A percentile compares a stretch with the other conserved stretches of the same genome.
Evolutionary conservation across 805 yeast genomes (phyloP).

Genomic region (Millerozyma miso): DNA sequence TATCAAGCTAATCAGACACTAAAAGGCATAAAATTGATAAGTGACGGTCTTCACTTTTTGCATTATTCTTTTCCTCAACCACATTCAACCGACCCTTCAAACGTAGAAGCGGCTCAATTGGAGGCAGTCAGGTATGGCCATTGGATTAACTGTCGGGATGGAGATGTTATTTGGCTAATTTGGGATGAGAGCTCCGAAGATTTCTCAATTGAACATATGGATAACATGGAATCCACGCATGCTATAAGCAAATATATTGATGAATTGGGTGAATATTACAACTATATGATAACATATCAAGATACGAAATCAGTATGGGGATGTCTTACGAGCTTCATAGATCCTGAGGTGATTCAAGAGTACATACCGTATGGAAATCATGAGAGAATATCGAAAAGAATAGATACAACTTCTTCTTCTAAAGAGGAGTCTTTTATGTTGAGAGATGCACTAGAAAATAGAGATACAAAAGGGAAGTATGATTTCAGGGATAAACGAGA

Average conservation of each 20-base stretch:
- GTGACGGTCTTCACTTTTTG: constrained; percentile 50
- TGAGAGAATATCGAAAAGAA: constrained; percentile 12
- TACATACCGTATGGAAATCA: constrained; percentile 7
- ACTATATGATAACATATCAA: constrained; percentile 38
- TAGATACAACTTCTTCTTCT: constrained; percentile 48
- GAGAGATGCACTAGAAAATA: constrained; percentile 25
- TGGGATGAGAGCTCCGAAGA: constrained; percentile 30
- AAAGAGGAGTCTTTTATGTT: constrained; percentile 44
- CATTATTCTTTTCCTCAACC: constrained; percentile 43
- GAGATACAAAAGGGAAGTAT: constrained; percentile 12
- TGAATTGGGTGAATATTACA: constrained; percentile 23
- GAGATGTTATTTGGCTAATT: constrained; percentile 24
- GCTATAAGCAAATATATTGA: constrained; percentile 20
- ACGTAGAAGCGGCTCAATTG: not conserved
- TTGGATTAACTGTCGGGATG: constrained; percentile 38
- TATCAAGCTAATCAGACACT: constrained; percentile 38
- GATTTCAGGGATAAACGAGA: constrained; percentile 20
- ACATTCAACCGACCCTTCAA: not conserved
- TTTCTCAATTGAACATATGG: constrained; percentile 10
- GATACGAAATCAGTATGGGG: constrained; percentile 13
- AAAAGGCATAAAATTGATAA: constrained; percentile 49
- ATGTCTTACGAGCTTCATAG: constrained; percentile 13
- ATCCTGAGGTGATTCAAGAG: constrained; percentile 21
- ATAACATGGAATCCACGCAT: constrained; percentile 22
- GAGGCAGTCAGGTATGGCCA: constrained; percentile 26